Evolutionary conservation across 2,329 filamentous ascomycete species (phyloP), one percentile per base, ranked within the genome.

Genomic region (Leptographium radiaticola): DNA sequence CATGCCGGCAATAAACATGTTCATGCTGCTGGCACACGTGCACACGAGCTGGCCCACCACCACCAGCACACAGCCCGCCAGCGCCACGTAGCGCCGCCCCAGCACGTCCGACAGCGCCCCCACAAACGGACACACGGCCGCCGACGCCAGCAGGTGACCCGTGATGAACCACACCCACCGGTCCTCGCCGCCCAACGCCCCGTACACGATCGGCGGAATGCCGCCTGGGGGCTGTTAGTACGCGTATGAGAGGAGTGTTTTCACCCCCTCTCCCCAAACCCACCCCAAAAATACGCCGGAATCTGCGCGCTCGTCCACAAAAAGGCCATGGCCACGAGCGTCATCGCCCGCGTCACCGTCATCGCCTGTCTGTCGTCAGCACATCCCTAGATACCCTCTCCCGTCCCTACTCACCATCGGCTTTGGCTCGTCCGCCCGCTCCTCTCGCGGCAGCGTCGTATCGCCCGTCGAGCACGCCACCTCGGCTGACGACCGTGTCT

Each of bases 101-200:
- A 84, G 67, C 8, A 84, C 67, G 67, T 85, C 81, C 1, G 80
- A 83, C 1, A 85, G 66, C 1, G 78, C 76, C 12, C 84, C 84
- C 2, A 87, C 83, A 60, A 87, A 82, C 11, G 79, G 79, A 55
- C 76, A 80, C 2, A 81, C 67, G 4, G 74, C 75, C 3, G 77
- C 77, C 49, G 76, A 72, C 3, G 75, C 71, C n/a, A 82, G 72
- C 8, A 81, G 67, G 58, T 81, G 75, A 16, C 68, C 71, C 3
- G 72, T 67, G 13, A 71, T 70, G 66, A 81, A 75, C 81, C 80
- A 83, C n/a, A 79, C 70, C 74, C 76, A 83, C 57, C 75, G 68
- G 61, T 80, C 76, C 6, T 71, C 67, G 52, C 81, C 81, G 31
- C 81, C 81, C 55, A 85, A 75, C 31, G 80, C 76, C 13, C 66